Conservation (phyloP, 1,284 basidiomycete genomes). For the Mixia osmundae region DNA sequence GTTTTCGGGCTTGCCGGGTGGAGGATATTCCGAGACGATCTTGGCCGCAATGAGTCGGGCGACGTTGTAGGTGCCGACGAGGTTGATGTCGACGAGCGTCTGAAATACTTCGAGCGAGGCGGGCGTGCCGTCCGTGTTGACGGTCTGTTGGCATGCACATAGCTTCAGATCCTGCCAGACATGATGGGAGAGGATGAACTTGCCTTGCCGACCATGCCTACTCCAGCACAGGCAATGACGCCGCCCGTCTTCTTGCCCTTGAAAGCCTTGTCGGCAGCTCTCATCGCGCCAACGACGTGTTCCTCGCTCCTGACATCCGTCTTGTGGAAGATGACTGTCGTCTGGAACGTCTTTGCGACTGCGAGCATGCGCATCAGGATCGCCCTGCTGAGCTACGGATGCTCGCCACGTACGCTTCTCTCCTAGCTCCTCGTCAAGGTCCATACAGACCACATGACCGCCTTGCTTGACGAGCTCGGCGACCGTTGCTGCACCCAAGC, state of each 20-base stretch:
- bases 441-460: conserved; percentile 17
- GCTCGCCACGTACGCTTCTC: conserved; percentile 2
- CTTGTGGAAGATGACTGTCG: not conserved
- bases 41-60: conserved; percentile 20
- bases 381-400: conserved; percentile 4
- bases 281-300: conserved; percentile 16
- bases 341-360: not conserved
- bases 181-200: not conserved
- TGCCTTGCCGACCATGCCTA: conserved; percentile 22
- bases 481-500: conserved; percentile 19
- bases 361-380: not conserved
- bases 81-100: conserved; percentile 20
- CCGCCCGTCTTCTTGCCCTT: conserved; percentile 17
- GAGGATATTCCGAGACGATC: conserved; percentile 15
- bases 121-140: conserved; percentile 18
- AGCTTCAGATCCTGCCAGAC: not conserved
- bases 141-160: conserved; percentile 9
- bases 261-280: conserved; percentile 14
- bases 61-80: conserved; percentile 22
- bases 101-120: conserved; percentile 19
- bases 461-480: conserved; percentile 13
- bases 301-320: conserved; percentile 20
- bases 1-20: not conserved
- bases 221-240: conserved; percentile 21
- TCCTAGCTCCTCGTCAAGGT: conserved; percentile 14